phyloP scores from a whole-genome alignment of 176 grass and related monocot genomes.

The Ananas comosus region DNA sequence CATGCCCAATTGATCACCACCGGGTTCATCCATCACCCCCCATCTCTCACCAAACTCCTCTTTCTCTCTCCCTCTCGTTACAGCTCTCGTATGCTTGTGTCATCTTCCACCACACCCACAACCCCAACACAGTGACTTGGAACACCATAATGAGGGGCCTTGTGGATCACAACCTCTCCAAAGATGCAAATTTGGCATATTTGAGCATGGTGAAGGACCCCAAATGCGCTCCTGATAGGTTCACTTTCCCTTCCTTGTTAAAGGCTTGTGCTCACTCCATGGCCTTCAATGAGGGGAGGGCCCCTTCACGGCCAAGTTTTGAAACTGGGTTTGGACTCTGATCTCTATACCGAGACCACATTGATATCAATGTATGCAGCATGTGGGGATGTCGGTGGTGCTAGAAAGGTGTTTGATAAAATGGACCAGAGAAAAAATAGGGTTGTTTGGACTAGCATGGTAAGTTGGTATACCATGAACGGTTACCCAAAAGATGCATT shows the following conservation, averaged over 20 bases:
- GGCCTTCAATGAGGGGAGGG: not conserved
- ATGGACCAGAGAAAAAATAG: too few species aligned
- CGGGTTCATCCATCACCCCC: not conserved
- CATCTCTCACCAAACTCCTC: not conserved
- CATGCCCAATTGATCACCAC: not conserved
- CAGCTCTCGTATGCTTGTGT: not conserved
- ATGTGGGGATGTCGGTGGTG: not conserved
- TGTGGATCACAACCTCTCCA: not conserved
- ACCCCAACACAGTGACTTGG: not conserved
- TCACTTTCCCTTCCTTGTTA: not conserved
- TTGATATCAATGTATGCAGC: not conserved
- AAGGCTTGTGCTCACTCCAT: not conserved
- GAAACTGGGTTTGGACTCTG: constrained; percentile 2
- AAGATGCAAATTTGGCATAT: not conserved
- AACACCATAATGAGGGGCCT: constrained; percentile 3
- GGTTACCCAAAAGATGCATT: not conserved
- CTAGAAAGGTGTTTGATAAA: constrained; percentile 1
- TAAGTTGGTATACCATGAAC: not conserved
- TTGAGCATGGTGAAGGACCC: not conserved
- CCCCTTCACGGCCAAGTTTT: not conserved
- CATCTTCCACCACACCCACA: constrained; percentile 8
- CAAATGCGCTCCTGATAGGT: not conserved
- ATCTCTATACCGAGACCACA: not conserved
- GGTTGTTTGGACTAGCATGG: too few species aligned
- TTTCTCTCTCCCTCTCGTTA: not conserved